phyloP scores from a whole-genome alignment of 352 stramenopile species.

The Globisporangium cylindrosporum region DNA sequence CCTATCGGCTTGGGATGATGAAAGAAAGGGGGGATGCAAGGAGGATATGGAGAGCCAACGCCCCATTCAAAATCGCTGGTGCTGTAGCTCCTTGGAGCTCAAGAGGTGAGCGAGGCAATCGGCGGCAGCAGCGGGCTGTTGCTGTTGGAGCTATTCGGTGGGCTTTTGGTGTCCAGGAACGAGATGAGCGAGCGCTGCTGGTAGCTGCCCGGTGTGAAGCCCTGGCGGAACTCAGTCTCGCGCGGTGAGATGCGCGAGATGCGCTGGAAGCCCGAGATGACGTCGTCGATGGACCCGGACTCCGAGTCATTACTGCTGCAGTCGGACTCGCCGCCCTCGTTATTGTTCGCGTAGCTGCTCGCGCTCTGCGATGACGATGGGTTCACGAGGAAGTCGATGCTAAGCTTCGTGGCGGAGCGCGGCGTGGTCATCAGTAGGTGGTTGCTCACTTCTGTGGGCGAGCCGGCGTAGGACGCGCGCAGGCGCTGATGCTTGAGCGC shows the following conservation, averaged over 20 bases:
- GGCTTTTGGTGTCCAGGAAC: constrained; percentile 12
- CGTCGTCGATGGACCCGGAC: constrained; percentile 14
- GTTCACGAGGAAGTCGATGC: constrained; percentile 63
- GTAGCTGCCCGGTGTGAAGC: background rate
- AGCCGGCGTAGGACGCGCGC: constrained; percentile 20
- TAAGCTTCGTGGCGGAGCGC: constrained; percentile 37
- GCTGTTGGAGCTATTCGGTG: background rate
- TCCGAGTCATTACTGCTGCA: constrained; percentile 16
- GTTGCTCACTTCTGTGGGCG: constrained; percentile 23
- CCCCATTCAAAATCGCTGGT: background rate
- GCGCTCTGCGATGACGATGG: constrained; percentile 14
- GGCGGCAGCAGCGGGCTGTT: constrained; percentile 5
- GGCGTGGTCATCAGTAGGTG: constrained; percentile 21
- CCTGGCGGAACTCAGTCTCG: constrained; percentile 7
- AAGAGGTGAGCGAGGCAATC: constrained; percentile 16
- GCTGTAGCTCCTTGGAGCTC: background rate
- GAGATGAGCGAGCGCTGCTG: constrained; percentile 12
- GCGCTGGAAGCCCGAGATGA: constrained; percentile 17
- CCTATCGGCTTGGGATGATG: background rate
- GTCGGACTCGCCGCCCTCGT: constrained; percentile 7
- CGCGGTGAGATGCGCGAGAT: constrained; percentile 19
- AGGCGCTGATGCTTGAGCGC: constrained; percentile 21
- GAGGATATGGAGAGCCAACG: background rate
- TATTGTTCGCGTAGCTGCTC: background rate
- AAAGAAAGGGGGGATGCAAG: background rate